Base-by-base conservation (phyloP, 306 rosid species). In the Medicago lupulina region DNA sequence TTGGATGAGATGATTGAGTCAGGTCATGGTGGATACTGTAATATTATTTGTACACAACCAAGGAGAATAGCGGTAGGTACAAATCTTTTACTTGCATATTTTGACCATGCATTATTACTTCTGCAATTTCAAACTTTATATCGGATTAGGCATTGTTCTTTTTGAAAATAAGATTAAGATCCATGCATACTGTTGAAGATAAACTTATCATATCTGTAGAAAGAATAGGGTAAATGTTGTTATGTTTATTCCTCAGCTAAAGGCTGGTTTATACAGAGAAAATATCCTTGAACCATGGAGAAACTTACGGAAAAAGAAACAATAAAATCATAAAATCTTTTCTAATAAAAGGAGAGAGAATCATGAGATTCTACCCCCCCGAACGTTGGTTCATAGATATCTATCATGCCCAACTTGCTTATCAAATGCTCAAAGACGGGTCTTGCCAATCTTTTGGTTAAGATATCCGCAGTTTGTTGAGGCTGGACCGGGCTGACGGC, bases 31-130 rank as follows among this genome's bases (percentile, higher is more conserved):
- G 98, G 96, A 80, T 43, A 67, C 66, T 91, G 95, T 78, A 87
- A 85, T 84, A 94, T 94, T 72, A 75, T 94, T 79, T 94, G 98
- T 89, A 94, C 98, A 19, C 98, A 94, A 74, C 98, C 98, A 55
- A 88, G 98, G 80, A 90, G 98, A 87, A 94, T 94, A 86, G 98
- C 98, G 85, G 97, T 92, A 69, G 72, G 89, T 81, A 49, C 70
- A 81, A 81, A 38, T 75, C 71, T 75, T 80, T 11, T 76, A 36
- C 57, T 47, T 70, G 55, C 77, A 21, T 43, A 54, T 71, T 76
- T 34, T 38, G 39, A 15, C 18, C 15, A 60, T 76, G 13, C 73
- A 40, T 75, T 75, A 44, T 76, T 28, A 28, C 58, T 60, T 76
- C 69, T 76, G 60, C 70, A 11, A n/a, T 65, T 44, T 43, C 70